Conservation (phyloP, 768 basidiomycete genomes). For the Sarcodon aspratus region DNA sequence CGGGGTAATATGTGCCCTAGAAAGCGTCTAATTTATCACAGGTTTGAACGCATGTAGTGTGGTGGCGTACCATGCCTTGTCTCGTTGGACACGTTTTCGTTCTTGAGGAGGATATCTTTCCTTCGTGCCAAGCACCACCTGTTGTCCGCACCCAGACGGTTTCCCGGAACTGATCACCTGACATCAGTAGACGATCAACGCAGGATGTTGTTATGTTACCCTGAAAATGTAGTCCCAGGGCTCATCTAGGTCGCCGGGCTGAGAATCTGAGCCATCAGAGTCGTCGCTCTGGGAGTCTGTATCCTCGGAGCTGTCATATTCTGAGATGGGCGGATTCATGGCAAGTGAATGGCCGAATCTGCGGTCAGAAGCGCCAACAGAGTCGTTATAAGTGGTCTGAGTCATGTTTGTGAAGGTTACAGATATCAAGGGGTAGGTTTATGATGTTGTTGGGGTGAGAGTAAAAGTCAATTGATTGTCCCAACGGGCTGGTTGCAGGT, state of each 20-base stretch:
- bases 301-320: slow-evolving; percentile 10
- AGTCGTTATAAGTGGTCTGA: no score
- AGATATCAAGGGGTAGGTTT: no score
- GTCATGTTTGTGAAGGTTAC: no score
- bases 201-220: neutral
- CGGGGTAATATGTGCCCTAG: neutral
- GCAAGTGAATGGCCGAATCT: no score
- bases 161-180: neutral
- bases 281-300: slow-evolving; percentile 19
- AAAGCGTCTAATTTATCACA: neutral
- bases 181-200: neutral
- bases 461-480: no score
- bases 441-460: no score
- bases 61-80: neutral
- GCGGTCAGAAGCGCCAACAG: no score
- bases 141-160: neutral
- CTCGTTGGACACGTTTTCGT: neutral
- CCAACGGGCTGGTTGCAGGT: no score
- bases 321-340: no score
- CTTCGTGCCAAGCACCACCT: neutral
- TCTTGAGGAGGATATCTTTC: neutral
- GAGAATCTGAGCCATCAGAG: neutral
- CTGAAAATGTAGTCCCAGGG: neutral
- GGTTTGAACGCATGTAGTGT: neutral
- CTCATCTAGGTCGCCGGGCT: neutral